Evolutionary conservation across 148 eudicot genomes (phyloP).

Genomic region (Suaeda aralocaspica): DNA sequence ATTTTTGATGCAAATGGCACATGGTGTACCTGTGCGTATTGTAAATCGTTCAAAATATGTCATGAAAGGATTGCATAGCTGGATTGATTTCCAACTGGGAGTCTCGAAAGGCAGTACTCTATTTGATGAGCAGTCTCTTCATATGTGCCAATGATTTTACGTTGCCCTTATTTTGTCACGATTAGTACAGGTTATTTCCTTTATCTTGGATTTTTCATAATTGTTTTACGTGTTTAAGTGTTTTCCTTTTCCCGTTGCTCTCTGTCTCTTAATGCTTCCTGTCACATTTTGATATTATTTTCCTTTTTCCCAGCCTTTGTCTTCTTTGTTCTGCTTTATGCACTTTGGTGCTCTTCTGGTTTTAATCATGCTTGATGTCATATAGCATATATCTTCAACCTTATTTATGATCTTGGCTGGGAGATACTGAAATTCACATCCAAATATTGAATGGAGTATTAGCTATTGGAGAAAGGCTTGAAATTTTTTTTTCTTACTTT

Average conservation of each 20-base stretch:
- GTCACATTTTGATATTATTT: neutral
- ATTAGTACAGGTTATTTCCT: conserved; percentile 72
- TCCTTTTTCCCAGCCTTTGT: too few species aligned
- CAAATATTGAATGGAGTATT: neutral
- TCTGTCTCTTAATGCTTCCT: neutral
- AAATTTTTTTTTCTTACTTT: too few species aligned
- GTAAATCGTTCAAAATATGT: conserved; percentile 48
- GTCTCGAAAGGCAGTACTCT: conserved; percentile 38
- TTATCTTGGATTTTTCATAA: conserved; percentile 8
- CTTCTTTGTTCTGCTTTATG: neutral
- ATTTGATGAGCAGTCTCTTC: conserved; percentile 80
- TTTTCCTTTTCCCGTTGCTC: neutral
- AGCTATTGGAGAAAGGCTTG: too few species aligned
- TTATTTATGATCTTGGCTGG: neutral
- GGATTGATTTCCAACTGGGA: conserved; percentile 42
- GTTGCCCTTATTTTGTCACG: conserved; percentile 92
- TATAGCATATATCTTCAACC: too few species aligned
- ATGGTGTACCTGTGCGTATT: conserved; percentile 67
- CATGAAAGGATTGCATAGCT: conserved; percentile 44
- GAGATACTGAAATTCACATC: neutral
- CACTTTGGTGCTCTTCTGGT: neutral
- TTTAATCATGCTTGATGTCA: conserved; percentile 8
- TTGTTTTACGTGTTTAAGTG: too few species aligned
- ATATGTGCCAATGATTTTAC: conserved; percentile 84
- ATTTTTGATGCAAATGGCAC: conserved; percentile 98